Base-by-base conservation (phyloP, 208 protist species). In the Porcisia hertigi region DNA sequence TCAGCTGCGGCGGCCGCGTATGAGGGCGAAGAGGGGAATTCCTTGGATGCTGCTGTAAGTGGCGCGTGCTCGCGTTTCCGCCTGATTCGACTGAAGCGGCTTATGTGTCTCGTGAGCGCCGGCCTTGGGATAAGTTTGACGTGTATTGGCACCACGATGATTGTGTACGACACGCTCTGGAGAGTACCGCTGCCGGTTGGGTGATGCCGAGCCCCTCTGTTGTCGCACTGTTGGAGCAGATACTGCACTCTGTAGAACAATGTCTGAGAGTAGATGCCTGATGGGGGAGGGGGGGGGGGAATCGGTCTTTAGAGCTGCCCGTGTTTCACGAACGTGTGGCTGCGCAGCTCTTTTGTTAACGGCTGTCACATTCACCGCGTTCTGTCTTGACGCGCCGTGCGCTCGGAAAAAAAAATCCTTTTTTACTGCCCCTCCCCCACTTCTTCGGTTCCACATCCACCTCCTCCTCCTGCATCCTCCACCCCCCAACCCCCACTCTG, bases 61-160 rank as follows among this genome's bases (percentile, higher is more conserved):
- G 58, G 45, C 12, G 67, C 45, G 8, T 49, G 59, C 14, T 77
- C 78, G 20, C 78, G 78, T 1, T 82, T 74, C 23, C 79, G 79
- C 6, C 79, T 80, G 52, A 73, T 76, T 66, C 80, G 80, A 12
- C 14, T 85, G 58, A 85, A 85, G 71, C 80, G 43, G 43, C 20
- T 73, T n/a, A 59, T 93, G 39, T 77, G 86, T 41, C 5, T 82
- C 2, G n/a, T 89, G 20, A 82, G 81, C 47, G 75, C 81, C 18
- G 43, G 80, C 12, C 43, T 85, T 0, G 89, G 89, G 6, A 7
- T 91, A 30, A 71, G 66, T n/a, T 86, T 87, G 65, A 87, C 86
- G 2, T 18, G 83, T 9, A 71, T 81, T 49, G 89, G 86, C 20
- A 47, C 79, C 39, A 45, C 74, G 11, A 77, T 86, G 34, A 20